Base-by-base conservation (phyloP, 352 stramenopile species). In the Globisporangium barbulae region DNA sequence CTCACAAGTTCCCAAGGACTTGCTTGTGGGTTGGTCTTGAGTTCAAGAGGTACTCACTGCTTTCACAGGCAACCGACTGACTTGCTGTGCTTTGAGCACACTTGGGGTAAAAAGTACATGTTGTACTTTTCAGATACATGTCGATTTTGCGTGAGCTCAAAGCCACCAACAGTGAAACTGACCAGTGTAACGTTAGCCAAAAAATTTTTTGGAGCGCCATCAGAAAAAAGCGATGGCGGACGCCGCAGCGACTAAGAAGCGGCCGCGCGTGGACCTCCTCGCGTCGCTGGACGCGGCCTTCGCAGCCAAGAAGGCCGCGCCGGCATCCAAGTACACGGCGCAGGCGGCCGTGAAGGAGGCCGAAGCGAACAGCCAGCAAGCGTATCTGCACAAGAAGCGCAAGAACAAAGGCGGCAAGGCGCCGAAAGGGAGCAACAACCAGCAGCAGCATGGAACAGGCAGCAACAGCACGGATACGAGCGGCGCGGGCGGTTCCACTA, bases 241-340 rank as follows among this genome's bases (percentile, higher is more conserved):
- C 37, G 53, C 68, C 22, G 54, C 48, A 12, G 61, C 12, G 48
- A 45, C 19, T 28, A 89, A 88, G 74, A 92, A 92, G 76, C 79
- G 81, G 15, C 79, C 81, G 65, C 76, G 75, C 35, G 72, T 65
- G n/a, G 84, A 93, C 67, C 70, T 91, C n/a, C 67, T 93, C 21
- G 83, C 84, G 63, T 90, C 84, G 53, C 74, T 93, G 48, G 84
- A 93, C 61, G 84, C 80, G 30, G 79, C 78, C 19, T 93, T 93
- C 53, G 79, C 79, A 55, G 54, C 65, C n/a, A 59, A 71, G 50
- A 59, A 77, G 50, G 63, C 67, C 21, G 37, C 68, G 45, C 37
- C 56, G 0, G 61, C 67, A 13, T 89, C 79, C 66, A 93, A 93
- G 68, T 93, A 93, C 58, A 93, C 84, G 35, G 57, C 71, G 3